Conservation (phyloP, 768 basidiomycete genomes). For the Coprinopsis sp. region DNA sequence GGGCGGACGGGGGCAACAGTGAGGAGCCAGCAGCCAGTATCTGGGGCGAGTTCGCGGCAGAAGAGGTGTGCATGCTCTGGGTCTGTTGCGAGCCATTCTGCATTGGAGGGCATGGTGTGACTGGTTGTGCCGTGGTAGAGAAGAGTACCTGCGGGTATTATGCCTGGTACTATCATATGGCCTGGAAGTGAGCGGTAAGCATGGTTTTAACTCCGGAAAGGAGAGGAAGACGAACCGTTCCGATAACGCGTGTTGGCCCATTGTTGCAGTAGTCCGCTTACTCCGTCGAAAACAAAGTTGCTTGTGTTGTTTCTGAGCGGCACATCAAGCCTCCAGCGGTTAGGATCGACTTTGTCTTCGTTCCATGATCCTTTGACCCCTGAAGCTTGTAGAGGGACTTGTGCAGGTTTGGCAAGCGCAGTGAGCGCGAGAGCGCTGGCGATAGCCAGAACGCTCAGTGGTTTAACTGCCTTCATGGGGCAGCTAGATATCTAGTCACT, state of each 20-base stretch:
- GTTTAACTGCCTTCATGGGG: too few species aligned
- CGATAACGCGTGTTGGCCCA: constrained; percentile 46
- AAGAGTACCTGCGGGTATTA: constrained; percentile 30
- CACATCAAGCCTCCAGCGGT: background rate
- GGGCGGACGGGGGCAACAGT: constrained; percentile 33
- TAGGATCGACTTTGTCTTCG: too few species aligned
- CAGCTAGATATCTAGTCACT: too few species aligned
- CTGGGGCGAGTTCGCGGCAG: constrained; percentile 18
- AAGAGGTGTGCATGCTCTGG: constrained; percentile 30
- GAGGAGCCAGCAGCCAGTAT: constrained; percentile 34
- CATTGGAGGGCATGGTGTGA: constrained; percentile 21
- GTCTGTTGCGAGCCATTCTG: constrained; percentile 12
- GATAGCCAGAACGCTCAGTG: too few species aligned
- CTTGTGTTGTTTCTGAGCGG: constrained; percentile 19
- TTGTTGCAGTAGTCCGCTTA: constrained; percentile 31
- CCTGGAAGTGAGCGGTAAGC: constrained; percentile 18
- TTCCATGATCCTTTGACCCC: too few species aligned
- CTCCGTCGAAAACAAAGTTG: constrained; percentile 29
- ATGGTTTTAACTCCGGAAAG: background rate
- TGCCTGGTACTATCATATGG: constrained; percentile 30
- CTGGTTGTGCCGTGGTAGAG: constrained; percentile 32
- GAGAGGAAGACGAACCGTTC: constrained; percentile 23
- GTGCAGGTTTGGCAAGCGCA: too few species aligned
- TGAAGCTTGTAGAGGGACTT: too few species aligned
- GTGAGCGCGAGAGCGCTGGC: too few species aligned